Evolutionary conservation across 768 basidiomycete genomes (phyloP), one percentile per base, ranked within the genome.

Genomic region (Naganishia vaughanmartiniae): DNA sequence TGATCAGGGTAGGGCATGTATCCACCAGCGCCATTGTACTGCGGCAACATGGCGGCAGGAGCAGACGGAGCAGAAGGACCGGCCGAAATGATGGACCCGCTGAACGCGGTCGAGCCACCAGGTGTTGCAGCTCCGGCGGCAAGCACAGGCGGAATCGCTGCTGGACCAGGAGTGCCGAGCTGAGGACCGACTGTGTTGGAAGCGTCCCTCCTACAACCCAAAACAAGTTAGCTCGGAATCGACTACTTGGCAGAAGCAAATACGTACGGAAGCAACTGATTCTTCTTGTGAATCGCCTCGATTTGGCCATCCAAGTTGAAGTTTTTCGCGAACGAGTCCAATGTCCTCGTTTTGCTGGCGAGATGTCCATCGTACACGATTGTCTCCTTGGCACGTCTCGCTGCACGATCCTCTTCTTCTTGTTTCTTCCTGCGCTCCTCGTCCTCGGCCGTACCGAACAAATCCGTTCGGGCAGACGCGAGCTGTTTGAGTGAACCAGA

Each of bases 301-400:
- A 99, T 99, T 80, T 99, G 96, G 78, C 97, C 93, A 83, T 97
- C 93, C 79, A 98, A 89, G 79, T 93, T 94, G 84, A 91, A 93
- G 73, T 90, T 89, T 19, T 88, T 89, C 58, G 93, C 93, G 84
- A 89, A 99, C 78, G 92, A 92, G 85, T 93, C 91, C 77, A 93
- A 84, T 0, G 93, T 96, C 74, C 87, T 88, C 58, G 89, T 89
- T 83, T 94, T 97, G 54, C 92, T 90, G 54, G 92, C 90, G 1
- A 94, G 94, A 81, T 98, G 94, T 76, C 96, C 96, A 82, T 98
- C 96, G 96, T 96, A 99, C 58, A 97, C 91, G 74, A 92, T 90
- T 79, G 91, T 93, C 82, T 98, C 96, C 79, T 89, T 87, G 80
- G 95, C 94, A 79, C 88, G 90, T 73, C 92, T 85, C 77, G 86